These are phyloP conservation scores for Clarkia xantiana DNA, from an alignment of 345 rosid genomes.

Conservation along the genomic window DNA sequence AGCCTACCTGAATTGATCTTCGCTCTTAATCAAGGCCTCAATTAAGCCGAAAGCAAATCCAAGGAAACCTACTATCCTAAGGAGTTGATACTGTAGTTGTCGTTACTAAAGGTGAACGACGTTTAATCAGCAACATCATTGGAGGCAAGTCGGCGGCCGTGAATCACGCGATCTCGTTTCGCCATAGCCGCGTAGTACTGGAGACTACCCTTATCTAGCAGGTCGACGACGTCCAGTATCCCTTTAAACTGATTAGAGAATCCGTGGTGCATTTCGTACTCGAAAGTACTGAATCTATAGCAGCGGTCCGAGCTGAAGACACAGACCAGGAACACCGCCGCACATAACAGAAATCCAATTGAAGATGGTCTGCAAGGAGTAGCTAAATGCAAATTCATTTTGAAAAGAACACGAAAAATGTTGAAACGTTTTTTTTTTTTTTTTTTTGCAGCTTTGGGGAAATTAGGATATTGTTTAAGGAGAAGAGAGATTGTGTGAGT, in stretches of 20 bases:
- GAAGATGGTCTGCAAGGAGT: too few relatives aligned
- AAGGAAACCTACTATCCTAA: slow-evolving; percentile 54
- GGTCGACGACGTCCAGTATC: slow-evolving; percentile 24
- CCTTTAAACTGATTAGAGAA: slow-evolving; percentile 59
- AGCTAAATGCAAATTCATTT: too few relatives aligned
- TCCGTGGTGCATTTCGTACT: slow-evolving; percentile 59
- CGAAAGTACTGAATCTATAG: slow-evolving; percentile 39
- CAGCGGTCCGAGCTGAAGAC: background rate
- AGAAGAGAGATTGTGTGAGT: too few relatives aligned
- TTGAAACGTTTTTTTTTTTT: too few relatives aligned
- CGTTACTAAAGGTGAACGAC: slow-evolving; percentile 43
- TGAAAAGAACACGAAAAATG: too few relatives aligned
- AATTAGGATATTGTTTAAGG: too few relatives aligned
- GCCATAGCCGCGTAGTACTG: slow-evolving; percentile 50
- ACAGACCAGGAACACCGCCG: background rate
- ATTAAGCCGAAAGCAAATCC: slow-evolving; percentile 11
- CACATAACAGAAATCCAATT: background rate
- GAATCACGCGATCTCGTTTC: slow-evolving; percentile 49
- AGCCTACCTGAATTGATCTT: too few relatives aligned
- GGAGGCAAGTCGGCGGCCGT: slow-evolving; percentile 47
- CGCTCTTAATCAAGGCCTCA: too few relatives aligned
- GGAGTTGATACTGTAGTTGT: slow-evolving; percentile 28
- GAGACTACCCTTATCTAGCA: slow-evolving; percentile 44
- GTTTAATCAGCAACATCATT: slow-evolving; percentile 17
- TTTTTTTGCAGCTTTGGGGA: too few relatives aligned